Conservation (phyloP, 73 alveolate genomes). For the Loxodes magnus region DNA sequence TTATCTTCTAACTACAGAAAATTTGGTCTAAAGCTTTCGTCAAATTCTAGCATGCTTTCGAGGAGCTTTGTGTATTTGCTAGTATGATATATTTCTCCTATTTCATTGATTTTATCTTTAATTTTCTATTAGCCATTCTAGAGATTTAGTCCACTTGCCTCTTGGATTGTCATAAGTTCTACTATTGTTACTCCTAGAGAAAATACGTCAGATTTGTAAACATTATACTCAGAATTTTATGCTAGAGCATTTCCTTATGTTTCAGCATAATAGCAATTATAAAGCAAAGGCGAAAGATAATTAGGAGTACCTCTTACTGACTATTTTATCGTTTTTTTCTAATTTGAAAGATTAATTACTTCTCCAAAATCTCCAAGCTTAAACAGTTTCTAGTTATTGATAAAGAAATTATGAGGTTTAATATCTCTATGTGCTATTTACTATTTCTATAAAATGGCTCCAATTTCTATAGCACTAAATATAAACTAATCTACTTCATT, state of each 20-base stretch:
- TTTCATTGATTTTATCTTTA: no score
- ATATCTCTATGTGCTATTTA: constrained; percentile 29
- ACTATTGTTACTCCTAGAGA: constrained; percentile 12
- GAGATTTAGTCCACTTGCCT: no score
- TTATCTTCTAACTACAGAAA: no score
- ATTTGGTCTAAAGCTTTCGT: no score
- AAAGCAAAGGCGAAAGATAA: constrained; percentile 7
- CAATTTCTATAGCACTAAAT: neutral
- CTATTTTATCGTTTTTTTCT: neutral
- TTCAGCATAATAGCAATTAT: neutral
- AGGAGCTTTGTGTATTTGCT: no score
- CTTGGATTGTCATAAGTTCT: no score
- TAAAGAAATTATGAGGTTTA: constrained; percentile 22
- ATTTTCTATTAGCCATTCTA: no score
- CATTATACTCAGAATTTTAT: neutral
- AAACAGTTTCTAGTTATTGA: neutral
- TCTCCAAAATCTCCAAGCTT: constrained; percentile 25
- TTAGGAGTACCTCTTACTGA: constrained; percentile 10
- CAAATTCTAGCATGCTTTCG: no score
- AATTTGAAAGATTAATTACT: neutral
- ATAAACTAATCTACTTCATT: neutral
- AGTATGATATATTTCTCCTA: no score
- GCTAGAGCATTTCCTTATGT: neutral
- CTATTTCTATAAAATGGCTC: constrained; percentile 6
- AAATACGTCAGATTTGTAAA: constrained; percentile 12